Percentiles rank a stretch among this genome's conserved stretches.
These are phyloP conservation scores for Neonothopanus nambi DNA, from an alignment of 1,284 basidiomycete species.

Conservation along the genomic window DNA sequence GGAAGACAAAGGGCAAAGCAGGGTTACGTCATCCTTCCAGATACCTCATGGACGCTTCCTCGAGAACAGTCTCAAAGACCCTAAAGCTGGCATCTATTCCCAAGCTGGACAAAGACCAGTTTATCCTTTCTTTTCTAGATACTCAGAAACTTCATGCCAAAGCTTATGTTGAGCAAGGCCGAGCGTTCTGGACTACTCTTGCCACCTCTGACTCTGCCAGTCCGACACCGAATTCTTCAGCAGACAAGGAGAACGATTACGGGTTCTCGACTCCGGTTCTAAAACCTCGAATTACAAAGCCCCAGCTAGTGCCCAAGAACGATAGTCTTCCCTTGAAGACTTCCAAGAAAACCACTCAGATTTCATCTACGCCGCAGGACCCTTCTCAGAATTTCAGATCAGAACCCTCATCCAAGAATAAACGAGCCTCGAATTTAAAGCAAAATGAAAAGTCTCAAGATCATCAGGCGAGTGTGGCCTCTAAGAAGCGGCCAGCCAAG, in stretches of 20 bases:
- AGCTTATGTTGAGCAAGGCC: conserved; percentile 41
- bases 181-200: conserved; percentile 31
- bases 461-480: conserved; percentile 6
- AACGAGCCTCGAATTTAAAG: neutral
- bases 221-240: neutral
- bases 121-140: conserved; percentile 49
- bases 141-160: conserved; percentile 48
- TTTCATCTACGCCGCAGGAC: conserved; percentile 4
- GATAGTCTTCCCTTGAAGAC: conserved; percentile 9
- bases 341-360: conserved; percentile 5
- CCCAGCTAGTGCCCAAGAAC: conserved; percentile 11
- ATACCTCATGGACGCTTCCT: neutral
- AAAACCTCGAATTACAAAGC: conserved; percentile 39
- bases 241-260: conserved; percentile 23
- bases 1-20: too few relatives aligned
- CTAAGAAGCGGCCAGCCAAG: conserved; percentile 22
- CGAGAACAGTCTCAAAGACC: neutral
- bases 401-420: neutral
- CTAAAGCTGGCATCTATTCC: conserved; percentile 29
- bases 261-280: conserved; percentile 62
- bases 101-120: conserved; percentile 41
- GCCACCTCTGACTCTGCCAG: too few relatives aligned
- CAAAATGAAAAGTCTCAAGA: conserved; percentile 8
- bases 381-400: neutral
- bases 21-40: too few relatives aligned